These are phyloP conservation scores for Hemileccinum rubropunctum DNA, from an alignment of 768 basidiomycete genomes.

Conservation along the genomic window DNA sequence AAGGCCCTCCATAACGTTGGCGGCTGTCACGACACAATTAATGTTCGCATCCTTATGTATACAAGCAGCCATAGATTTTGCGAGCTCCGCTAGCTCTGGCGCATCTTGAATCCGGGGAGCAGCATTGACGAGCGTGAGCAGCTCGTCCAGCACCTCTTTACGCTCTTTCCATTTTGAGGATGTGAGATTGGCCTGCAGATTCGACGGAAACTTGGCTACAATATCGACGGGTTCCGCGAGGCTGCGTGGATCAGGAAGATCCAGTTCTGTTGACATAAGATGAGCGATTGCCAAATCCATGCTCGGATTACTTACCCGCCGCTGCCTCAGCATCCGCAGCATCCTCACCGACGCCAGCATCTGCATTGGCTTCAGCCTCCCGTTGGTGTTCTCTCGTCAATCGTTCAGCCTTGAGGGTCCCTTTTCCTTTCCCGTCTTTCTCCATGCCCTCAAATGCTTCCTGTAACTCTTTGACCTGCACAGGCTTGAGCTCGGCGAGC, in stretches of 20 bases:
- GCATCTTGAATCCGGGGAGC: slow-evolving; percentile 79
- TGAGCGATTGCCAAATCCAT: slow-evolving; percentile 6
- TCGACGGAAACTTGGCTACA: slow-evolving; percentile 67
- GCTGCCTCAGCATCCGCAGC: slow-evolving; percentile 45
- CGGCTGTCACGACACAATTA: slow-evolving; percentile 89
- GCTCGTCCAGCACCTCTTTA: slow-evolving; percentile 86
- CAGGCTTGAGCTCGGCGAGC: slow-evolving; percentile 89
- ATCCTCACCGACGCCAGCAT: slow-evolving; percentile 33
- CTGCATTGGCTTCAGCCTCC: slow-evolving; percentile 55
- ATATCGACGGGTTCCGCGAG: slow-evolving; percentile 83
- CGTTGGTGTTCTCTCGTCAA: slow-evolving; percentile 74
- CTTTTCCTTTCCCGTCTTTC: slow-evolving; percentile 81
- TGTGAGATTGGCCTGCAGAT: slow-evolving; percentile 68
- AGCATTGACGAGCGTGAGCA: slow-evolving; percentile 64
- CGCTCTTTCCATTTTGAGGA: slow-evolving; percentile 99
- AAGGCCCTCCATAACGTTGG: slow-evolving; percentile 79
- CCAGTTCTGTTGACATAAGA: slow-evolving; percentile 38
- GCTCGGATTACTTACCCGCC: slow-evolving; percentile 42
- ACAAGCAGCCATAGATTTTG: slow-evolving; percentile 72
- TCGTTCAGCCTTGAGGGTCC: slow-evolving; percentile 73
- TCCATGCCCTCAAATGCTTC: slow-evolving; percentile 86
- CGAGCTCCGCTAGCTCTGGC: slow-evolving; percentile 71
- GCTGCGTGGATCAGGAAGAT: slow-evolving; percentile 69
- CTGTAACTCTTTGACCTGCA: slow-evolving; percentile 93
- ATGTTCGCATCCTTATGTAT: slow-evolving; percentile 92